A percentile compares a stretch with the other conserved stretches of the same genome.
Evolutionary conservation across 1,284 basidiomycete species (phyloP).

Genomic region (Irpex rosettiformis): DNA sequence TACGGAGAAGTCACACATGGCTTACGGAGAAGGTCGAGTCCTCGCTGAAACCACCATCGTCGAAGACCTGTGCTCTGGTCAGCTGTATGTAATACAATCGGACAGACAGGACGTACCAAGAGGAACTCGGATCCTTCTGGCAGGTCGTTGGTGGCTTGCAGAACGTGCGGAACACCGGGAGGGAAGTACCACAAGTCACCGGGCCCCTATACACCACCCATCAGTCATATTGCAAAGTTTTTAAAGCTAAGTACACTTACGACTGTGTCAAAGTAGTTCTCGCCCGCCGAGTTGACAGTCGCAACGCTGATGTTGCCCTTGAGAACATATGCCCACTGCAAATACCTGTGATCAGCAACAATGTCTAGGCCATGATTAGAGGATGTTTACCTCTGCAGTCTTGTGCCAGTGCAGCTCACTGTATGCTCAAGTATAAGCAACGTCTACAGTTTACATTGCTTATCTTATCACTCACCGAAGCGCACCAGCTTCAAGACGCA

Average conservation of each 20-base stretch:
- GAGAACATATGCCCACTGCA: conserved; percentile 64
- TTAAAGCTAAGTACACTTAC: conserved; percentile 13
- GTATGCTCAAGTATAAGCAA: not conserved
- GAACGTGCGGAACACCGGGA: conserved; percentile 42
- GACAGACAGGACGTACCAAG: conserved; percentile 39
- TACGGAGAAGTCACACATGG: not conserved
- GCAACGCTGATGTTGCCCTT: conserved; percentile 44
- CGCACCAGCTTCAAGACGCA: conserved; percentile 64
- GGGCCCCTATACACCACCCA: conserved; percentile 21
- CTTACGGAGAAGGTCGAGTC: conserved; percentile 38
- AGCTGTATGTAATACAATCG: not conserved
- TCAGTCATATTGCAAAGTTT: conserved; percentile 5
- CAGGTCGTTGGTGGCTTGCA: conserved; percentile 61
- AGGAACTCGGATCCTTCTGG: conserved; percentile 67
- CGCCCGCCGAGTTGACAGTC: conserved; percentile 56
- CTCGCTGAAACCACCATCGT: conserved; percentile 38
- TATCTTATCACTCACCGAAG: conserved; percentile 42
- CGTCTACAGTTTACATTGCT: not conserved
- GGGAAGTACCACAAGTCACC: conserved; percentile 65
- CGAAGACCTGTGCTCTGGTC: conserved; percentile 30
- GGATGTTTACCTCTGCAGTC: conserved; percentile 49
- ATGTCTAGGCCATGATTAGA: not conserved
- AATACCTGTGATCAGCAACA: not conserved
- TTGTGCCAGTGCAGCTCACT: conserved; percentile 78
- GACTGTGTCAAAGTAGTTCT: conserved; percentile 58